A percentile compares a stretch with the other conserved stretches of the same genome.
These are phyloP conservation scores for Termitomyces bulborhizus DNA, from an alignment of 768 basidiomycete genomes.

Conservation along the genomic window DNA sequence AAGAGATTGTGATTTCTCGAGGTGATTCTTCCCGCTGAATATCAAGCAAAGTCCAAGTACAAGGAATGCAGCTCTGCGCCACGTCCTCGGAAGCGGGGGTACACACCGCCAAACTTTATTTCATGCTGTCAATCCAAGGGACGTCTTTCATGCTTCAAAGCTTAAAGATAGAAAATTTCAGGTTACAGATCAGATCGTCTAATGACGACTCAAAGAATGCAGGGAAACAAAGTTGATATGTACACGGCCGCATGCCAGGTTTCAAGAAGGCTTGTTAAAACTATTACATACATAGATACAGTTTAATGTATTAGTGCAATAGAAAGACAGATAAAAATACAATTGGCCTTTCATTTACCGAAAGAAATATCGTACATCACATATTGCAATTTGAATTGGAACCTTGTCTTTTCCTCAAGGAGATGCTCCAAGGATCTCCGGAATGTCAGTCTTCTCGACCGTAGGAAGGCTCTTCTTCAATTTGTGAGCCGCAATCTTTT, in stretches of 20 bases:
- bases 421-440: slow-evolving; percentile 3
- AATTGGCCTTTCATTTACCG: background rate
- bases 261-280: background rate
- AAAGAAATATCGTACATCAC: background rate
- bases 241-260: background rate
- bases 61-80: background rate
- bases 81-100: background rate
- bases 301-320: background rate
- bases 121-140: background rate
- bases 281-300: background rate
- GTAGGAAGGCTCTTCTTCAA: background rate
- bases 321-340: background rate
- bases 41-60: background rate
- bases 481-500: slow-evolving; percentile 8
- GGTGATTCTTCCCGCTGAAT: background rate
- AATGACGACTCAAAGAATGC: background rate
- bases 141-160: background rate
- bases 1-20: background rate
- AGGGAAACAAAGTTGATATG: background rate
- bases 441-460: background rate
- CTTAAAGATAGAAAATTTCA: background rate
- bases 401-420: background rate
- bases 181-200: background rate
- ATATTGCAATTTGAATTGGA: background rate
- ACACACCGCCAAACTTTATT: background rate